These are phyloP conservation scores for Pyrus betulifolia DNA, from an alignment of 306 rosid genomes.

Conservation along the genomic window DNA sequence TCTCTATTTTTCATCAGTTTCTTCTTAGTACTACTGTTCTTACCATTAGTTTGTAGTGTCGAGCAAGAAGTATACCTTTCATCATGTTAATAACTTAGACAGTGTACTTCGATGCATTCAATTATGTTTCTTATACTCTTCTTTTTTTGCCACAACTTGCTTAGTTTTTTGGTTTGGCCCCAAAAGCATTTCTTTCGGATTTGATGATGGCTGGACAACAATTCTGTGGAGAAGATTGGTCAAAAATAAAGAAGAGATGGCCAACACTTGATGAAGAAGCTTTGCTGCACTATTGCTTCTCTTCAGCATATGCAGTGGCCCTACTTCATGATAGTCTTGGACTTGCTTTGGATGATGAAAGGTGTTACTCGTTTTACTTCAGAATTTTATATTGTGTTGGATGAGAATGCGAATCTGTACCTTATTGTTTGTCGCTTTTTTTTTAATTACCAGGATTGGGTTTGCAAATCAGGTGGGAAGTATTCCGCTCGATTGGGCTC, in stretches of 20 bases:
- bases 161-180: slow-evolving; percentile 73
- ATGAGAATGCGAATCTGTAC: slow-evolving; percentile 1
- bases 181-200: slow-evolving; percentile 63
- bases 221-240: slow-evolving; percentile 85
- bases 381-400: not conserved
- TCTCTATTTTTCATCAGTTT: slow-evolving; percentile 2
- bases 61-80: not conserved
- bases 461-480: slow-evolving; percentile 69
- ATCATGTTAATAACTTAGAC: not conserved
- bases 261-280: slow-evolving; percentile 54
- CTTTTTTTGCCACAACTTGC: not conserved
- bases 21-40: slow-evolving; percentile 12
- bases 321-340: slow-evolving; percentile 95
- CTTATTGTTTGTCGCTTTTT: slow-evolving; percentile 11
- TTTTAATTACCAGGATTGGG: slow-evolving; percentile 44
- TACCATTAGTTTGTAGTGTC: slow-evolving; percentile 2
- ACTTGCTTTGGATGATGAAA: slow-evolving; percentile 66
- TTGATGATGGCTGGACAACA: slow-evolving; percentile 72
- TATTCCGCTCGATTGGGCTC: slow-evolving; percentile 92
- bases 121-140: slow-evolving; percentile 1
- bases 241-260: slow-evolving; percentile 46
- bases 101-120: not conserved
- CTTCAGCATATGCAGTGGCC: slow-evolving; percentile 89
- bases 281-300: slow-evolving; percentile 81
- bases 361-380: slow-evolving; percentile 35